These are phyloP conservation scores for Solanum chiquidenum DNA, from an alignment of 257 asterid species.

Conservation along the genomic window DNA sequence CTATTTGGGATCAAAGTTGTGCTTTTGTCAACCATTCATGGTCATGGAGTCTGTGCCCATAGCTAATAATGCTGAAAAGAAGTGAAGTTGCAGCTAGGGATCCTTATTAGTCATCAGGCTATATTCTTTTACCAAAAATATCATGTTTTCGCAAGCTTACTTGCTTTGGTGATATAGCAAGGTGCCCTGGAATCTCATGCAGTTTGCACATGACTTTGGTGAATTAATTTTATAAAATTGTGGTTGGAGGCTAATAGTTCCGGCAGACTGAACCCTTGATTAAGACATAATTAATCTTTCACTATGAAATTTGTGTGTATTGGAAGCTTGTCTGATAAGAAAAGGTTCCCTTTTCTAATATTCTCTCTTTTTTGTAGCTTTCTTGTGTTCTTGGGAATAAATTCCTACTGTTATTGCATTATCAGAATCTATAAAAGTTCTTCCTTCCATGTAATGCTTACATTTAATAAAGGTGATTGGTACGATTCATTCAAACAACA, in stretches of 20 bases:
- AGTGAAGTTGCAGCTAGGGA: not conserved
- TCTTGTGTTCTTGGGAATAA: constrained; percentile 59
- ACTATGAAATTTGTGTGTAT: constrained; percentile 13
- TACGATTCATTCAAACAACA: not conserved
- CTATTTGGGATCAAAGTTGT: not conserved
- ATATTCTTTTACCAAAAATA: not conserved
- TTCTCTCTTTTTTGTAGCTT: constrained; percentile 22
- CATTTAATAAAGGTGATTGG: constrained; percentile 4
- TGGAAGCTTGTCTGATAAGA: constrained; percentile 31
- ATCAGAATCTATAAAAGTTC: constrained; percentile 38
- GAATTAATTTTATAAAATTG: constrained; percentile 3
- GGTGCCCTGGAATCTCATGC: constrained; percentile 35
- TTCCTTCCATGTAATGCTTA: constrained; percentile 14
- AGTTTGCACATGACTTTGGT: constrained; percentile 27
- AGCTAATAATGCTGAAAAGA: not conserved
- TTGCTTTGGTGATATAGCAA: not conserved
- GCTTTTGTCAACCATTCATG: not conserved
- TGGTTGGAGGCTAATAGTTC: constrained; percentile 21
- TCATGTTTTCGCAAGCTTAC: not conserved
- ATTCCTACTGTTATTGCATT: constrained; percentile 43
- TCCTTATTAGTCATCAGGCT: not conserved
- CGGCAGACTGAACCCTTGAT: constrained; percentile 22
- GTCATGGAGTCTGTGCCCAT: not conserved
- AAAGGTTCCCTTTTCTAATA: constrained; percentile 25
- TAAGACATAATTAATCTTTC: constrained; percentile 14